Evolutionary conservation across 805 yeast genomes (phyloP), one percentile per base, ranked within the genome.

Genomic region (Tanozyma kutaoensis): DNA sequence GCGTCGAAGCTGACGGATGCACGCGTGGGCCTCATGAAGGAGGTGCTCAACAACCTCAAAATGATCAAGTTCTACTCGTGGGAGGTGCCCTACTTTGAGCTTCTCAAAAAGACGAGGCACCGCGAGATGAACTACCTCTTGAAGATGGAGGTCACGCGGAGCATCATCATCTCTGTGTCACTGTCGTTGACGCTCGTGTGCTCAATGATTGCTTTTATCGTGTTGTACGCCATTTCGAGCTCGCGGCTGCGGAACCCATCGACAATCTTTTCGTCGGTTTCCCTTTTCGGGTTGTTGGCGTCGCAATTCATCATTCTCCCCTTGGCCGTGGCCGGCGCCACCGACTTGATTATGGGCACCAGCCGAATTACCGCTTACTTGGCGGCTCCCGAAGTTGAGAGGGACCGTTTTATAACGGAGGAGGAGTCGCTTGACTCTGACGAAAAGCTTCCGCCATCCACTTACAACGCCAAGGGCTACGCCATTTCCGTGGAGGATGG

Each of bases 311-410:
- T 29, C 12, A 9, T 30, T 6, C 20, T 40, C 10, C 43, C 43
- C 13, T 23, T 32, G 5, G 38, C 32, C 8, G 12, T 36, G 12
- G 30, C 42, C 2, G 22, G 31, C 12, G 27, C 29, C 15, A 29
- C 38, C 5, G 43, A 42, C 26, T 34, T 34, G 9, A 28, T 26
- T 12, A 28, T 40, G 23, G 40, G 31, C 7, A n/a, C 32, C 15
- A 24, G 33, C 12, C 35, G 56, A 31, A 38, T 48, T 22, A 38
- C 34, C 20, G 53, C 44, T 8, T 50, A 37, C 27, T 38, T 52
- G 20, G 32, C 37, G 21, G 36, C 52, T 20, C 42, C 36, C n/a
- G 55, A 50, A 32, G 8, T 19, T n/a, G 16, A 20, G 21, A 20
- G 21, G 5, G 12, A 11, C n/a, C n/a, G 27, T 22, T 15, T n/a